phyloP scores from a whole-genome alignment of 73 alveolate genomes.

The Paramecium sonneborni region DNA sequence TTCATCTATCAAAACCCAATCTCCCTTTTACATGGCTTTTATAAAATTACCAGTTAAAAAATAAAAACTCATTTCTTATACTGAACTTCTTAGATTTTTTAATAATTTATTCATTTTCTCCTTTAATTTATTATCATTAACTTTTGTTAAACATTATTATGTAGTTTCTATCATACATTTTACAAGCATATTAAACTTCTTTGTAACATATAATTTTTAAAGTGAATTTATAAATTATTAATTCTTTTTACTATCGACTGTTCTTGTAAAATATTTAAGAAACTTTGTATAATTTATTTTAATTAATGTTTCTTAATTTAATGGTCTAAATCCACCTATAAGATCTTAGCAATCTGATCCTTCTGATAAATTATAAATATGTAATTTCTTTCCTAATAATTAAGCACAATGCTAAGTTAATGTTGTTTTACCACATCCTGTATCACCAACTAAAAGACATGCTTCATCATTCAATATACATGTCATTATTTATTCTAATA shows the following conservation, averaged over 20 bases:
- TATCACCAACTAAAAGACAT: slow-evolving; percentile 93
- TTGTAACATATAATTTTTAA: slow-evolving; percentile 78
- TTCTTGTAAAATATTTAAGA: slow-evolving; percentile 72
- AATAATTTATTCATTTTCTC: slow-evolving; percentile 67
- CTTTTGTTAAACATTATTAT: slow-evolving; percentile 71
- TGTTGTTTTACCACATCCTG: slow-evolving; percentile 99
- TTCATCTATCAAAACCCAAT: slow-evolving; percentile 98
- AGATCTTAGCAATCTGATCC: slow-evolving; percentile 95
- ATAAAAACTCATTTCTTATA: slow-evolving; percentile 77
- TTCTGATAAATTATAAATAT: slow-evolving; percentile 93
- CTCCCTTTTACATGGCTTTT: slow-evolving; percentile 93
- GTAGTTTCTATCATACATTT: slow-evolving; percentile 77
- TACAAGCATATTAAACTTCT: slow-evolving; percentile 77
- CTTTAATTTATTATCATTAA: slow-evolving; percentile 62
- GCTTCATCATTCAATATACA: slow-evolving; percentile 82
- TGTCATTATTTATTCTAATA: slow-evolving; percentile 74
- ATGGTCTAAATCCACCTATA: slow-evolving; percentile 98
- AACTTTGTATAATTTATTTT: slow-evolving; percentile 85
- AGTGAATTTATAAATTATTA: slow-evolving; percentile 75
- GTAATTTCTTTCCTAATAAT: slow-evolving; percentile 83
- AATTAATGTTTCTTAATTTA: slow-evolving; percentile 81
- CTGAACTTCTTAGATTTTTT: slow-evolving; percentile 44
- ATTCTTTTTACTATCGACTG: slow-evolving; percentile 79
- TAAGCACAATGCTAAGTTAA: slow-evolving; percentile 89
- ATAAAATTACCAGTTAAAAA: slow-evolving; percentile 94